Evolutionary conservation across 345 rosid species (phyloP), one percentile per base, ranked within the genome.

Genomic region (Hevea brasiliensis): DNA sequence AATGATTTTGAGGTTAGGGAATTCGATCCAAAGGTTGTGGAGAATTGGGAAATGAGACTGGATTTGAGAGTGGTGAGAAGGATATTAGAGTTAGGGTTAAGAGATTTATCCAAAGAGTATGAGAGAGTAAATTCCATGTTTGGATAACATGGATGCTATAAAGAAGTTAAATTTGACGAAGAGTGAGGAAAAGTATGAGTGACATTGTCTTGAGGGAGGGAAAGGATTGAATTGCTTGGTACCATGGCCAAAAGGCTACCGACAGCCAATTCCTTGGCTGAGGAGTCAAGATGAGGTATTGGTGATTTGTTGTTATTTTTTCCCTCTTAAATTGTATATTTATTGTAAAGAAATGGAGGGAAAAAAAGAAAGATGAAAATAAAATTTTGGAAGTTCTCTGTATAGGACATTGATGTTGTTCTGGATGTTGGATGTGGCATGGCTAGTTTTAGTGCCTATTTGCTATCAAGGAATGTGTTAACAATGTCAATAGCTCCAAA

Each of bases 391-490:
- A 23, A 44, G 29, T 40, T 41, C 21, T 56, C 66, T 67, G 61
- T 24, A 65, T 50, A 20, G 75, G 69, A 75, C 41, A 48, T 65
- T 62, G 84, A 96, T 68, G 88, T 91, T 68, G 96, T 79, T 58
- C 67, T 95, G 80, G 99, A 95, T 72, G 89, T 90, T 71, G 98
- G 99, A 74, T 95, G 99, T 59, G 98, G 99, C 44, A 97, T 92
- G 77, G 98, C n/a, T n/a, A n/a, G n/a, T n/a, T n/a, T n/a, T n/a
- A n/a, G n/a, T n/a, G n/a, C n/a, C n/a, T n/a, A n/a, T 79, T 82
- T 92, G 76, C 75, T 95, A 47, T 86, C 92, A 35, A 81, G 89
- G 56, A 82, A 92, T 84, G 99, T 87, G 24, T 14, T 93, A 77
- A 88, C 96, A 48, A 68, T 91, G 97, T 92, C 99, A 41, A 41